Evolutionary conservation across 169 alveolate species (phyloP), one percentile per base, ranked within the genome.

Genomic region (Eimeria tenella): DNA sequence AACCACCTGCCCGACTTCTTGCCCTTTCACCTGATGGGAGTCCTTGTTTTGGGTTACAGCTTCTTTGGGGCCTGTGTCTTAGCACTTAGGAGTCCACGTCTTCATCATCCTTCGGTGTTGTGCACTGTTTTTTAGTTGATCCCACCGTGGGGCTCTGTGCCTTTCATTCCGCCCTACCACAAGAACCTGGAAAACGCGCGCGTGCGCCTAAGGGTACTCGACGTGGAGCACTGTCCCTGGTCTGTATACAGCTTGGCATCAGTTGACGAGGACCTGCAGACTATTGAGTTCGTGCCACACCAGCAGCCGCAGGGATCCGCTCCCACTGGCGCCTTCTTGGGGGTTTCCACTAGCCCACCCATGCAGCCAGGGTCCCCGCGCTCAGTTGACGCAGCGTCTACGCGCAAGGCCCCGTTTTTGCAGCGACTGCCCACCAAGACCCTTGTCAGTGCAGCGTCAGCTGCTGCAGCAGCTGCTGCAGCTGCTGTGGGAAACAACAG

Each of bases 171-270:
- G 6, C 94, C 94, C 6, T 81, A 23, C 21, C 94, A 89, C 62
- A 89, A 89, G 88, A 89, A 89, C 73, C 60, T 89, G 15, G 94
- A 89, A 60, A 89, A 56, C 42, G 79, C 83, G 4, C 87, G 94
- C 0, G 94, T 89, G 52, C 77, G 70, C 17, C 88, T 89, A 68
- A 58, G 88, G 65, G 94, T 89, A 25, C 70, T 89, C 19, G 94
- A 74, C 63, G 94, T 73, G 62, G 86, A 89, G 52, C 94, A 89
- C 62, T 89, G 94, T 25, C 79, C 79, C 5, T 89, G 94, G 94
- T 74, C 94, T 42, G 83, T 82, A 21, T 82, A 75, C 68, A 71
- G 94, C 23, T 68, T 89, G 7, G 94, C 94, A 13, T 71, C 82
- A 21, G 94, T 89, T 0, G 94, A 71, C 17, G 94, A 89, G 31